Evolutionary conservation across 108 stramenopile species (phyloP).

Genomic region (Craspedostauros australis): DNA sequence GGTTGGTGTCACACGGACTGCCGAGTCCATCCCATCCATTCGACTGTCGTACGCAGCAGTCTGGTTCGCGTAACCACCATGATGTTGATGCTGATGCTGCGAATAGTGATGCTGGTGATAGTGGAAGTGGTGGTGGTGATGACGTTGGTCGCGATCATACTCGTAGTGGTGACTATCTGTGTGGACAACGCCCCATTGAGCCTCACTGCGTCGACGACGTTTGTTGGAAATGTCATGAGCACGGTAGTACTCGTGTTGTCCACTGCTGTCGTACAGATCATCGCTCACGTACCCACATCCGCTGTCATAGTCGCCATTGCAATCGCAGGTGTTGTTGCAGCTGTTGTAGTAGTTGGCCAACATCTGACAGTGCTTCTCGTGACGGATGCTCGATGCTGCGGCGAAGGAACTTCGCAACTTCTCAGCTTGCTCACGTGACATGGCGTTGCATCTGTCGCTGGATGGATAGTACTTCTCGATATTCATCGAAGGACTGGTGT

Average conservation of each 20-base stretch:
- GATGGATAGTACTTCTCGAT: conserved; percentile 10
- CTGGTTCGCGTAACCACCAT: not conserved
- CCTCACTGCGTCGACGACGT: not conserved
- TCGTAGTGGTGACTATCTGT: not conserved
- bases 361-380: not conserved
- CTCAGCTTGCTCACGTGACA: conserved; percentile 10
- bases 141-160: not conserved
- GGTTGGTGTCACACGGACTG: too few species aligned
- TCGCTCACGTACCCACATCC: too few species aligned
- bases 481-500: conserved; percentile 22
- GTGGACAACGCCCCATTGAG: not conserved
- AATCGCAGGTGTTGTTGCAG: too few species aligned
- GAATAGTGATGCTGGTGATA: not conserved
- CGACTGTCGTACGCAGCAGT: not conserved
- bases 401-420: conserved; percentile 26
- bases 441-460: conserved; percentile 2
- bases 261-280: too few species aligned
- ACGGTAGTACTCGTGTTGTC: too few species aligned
- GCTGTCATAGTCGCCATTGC: too few species aligned
- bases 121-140: conserved; percentile 2
- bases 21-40: not conserved
- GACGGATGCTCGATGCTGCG: conserved; percentile 9
- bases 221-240: too few species aligned
- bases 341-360: too few species aligned
- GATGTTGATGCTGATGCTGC: conserved; percentile 2